phyloP scores from a whole-genome alignment of 257 asterid species.

The Leptodermis oblonga region DNA sequence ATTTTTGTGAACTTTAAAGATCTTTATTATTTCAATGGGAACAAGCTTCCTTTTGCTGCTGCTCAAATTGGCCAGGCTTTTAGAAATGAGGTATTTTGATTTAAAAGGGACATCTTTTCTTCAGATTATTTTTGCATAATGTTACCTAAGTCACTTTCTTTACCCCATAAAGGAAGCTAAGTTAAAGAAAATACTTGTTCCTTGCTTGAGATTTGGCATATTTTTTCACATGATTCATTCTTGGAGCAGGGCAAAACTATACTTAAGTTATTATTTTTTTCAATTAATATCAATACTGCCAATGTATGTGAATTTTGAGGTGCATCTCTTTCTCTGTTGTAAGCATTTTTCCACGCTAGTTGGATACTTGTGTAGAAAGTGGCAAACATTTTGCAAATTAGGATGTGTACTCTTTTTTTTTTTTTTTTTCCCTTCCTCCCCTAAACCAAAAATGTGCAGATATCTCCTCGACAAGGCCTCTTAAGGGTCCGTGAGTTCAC shows the following conservation, averaged over 20 bases:
- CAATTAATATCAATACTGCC: neutral
- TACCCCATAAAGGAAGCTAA: neutral
- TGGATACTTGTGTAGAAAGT: neutral
- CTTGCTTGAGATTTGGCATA: neutral
- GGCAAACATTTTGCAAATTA: neutral
- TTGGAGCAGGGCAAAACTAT: neutral
- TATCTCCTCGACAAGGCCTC: conserved; percentile 89
- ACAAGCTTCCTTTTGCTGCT: conserved; percentile 77
- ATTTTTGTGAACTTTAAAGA: conserved; percentile 78
- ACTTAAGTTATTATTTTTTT: neutral
- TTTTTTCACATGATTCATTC: neutral
- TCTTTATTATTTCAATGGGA: conserved; percentile 60
- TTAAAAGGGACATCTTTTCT: neutral
- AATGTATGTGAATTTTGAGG: neutral
- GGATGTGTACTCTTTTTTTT: no score
- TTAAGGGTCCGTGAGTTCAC: conserved; percentile 79
- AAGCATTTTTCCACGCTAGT: no score
- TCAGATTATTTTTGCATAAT: neutral
- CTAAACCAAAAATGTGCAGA: conserved; percentile 31
- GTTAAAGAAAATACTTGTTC: neutral
- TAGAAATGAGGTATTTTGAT: conserved; percentile 54
- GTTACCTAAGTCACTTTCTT: neutral
- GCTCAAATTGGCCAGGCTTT: conserved; percentile 90
- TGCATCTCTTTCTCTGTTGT: neutral
- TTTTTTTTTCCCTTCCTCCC: neutral